Percentiles rank a stretch among this genome's conserved stretches.
phyloP scores from a whole-genome alignment of 1,139 yeast genomes.

The Candida glucosophila region DNA sequence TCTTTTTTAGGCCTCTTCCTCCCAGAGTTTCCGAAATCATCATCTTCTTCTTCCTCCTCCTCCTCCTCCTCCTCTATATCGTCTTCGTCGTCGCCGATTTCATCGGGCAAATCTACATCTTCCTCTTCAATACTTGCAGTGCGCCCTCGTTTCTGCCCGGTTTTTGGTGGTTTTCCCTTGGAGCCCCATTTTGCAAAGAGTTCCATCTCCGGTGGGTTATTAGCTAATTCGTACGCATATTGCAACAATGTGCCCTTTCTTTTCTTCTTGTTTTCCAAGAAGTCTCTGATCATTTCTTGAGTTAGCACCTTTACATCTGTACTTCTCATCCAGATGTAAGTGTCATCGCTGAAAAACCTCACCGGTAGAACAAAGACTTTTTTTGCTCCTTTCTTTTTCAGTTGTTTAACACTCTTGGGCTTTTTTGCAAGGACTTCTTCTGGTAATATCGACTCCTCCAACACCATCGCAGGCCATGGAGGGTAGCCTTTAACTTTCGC shows the following conservation, averaged over 20 bases:
- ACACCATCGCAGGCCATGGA: conserved; percentile 75
- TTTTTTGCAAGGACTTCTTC: conserved; percentile 37
- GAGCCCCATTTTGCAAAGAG: conserved; percentile 36
- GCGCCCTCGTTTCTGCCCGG: conserved; percentile 6
- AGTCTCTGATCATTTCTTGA: conserved; percentile 19
- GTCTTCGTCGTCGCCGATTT: conserved; percentile 9
- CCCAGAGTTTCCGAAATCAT: conserved; percentile 8
- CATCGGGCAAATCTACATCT: conserved; percentile 13
- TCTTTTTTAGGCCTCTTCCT: conserved; percentile 9
- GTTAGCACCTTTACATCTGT: conserved; percentile 31
- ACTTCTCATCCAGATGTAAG: conserved; percentile 51
- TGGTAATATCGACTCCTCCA: conserved; percentile 53
- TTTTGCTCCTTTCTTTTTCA: conserved; percentile 11
- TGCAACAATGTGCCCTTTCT: conserved; percentile 29
- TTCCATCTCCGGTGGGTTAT: conserved; percentile 36
- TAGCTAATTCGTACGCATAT: conserved; percentile 32
- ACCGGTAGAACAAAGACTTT: conserved; percentile 32
- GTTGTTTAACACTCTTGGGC: conserved; percentile 30
- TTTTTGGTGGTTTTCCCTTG: conserved; percentile 19
- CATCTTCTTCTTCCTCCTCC: conserved; percentile 14
- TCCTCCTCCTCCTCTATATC: conserved; percentile 8
- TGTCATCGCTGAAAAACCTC: conserved; percentile 57
- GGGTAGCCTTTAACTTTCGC: conserved; percentile 76
- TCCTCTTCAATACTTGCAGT: conserved; percentile 10
- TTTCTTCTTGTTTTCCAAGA: conserved; percentile 14